Conservation (phyloP, 169 alveolate species). For the Plasmodium adleri region DNA sequence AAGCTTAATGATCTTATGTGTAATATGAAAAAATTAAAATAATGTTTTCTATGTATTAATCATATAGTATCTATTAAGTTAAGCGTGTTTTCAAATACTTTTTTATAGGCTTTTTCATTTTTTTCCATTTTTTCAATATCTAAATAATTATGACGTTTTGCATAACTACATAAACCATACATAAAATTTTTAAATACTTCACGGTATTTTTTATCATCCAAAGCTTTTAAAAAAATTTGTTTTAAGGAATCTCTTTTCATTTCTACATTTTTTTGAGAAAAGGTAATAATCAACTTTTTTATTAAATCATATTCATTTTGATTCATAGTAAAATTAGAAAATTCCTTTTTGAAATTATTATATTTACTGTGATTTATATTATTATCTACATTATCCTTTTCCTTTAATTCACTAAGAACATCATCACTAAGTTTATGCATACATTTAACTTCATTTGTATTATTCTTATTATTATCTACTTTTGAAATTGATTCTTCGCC, state of each 20-base stretch:
- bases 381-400: not conserved
- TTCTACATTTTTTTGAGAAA: constrained; percentile 1
- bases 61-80: constrained; percentile 8
- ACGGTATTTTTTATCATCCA: constrained; percentile 18
- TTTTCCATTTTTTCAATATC: not conserved
- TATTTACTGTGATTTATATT: constrained; percentile 7
- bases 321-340: constrained; percentile 2
- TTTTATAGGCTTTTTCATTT: not conserved
- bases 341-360: not conserved
- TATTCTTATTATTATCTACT: not conserved
- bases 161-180: constrained; percentile 26
- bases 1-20: too few relatives aligned
- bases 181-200: constrained; percentile 8
- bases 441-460: not conserved
- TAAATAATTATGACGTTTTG: constrained; percentile 30
- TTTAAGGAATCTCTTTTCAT: not conserved
- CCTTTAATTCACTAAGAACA: not conserved
- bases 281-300: constrained; percentile 10
- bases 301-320: constrained; percentile 18
- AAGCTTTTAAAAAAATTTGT: constrained; percentile 10
- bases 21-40: too few relatives aligned
- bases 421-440: constrained; percentile 18
- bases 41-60: not conserved
- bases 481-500: not conserved
- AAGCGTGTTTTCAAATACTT: constrained; percentile 5